Evolutionary conservation across 2,329 filamentous ascomycete species (phyloP), one percentile per base, ranked within the genome.

Genomic region (Nemania serpens): DNA sequence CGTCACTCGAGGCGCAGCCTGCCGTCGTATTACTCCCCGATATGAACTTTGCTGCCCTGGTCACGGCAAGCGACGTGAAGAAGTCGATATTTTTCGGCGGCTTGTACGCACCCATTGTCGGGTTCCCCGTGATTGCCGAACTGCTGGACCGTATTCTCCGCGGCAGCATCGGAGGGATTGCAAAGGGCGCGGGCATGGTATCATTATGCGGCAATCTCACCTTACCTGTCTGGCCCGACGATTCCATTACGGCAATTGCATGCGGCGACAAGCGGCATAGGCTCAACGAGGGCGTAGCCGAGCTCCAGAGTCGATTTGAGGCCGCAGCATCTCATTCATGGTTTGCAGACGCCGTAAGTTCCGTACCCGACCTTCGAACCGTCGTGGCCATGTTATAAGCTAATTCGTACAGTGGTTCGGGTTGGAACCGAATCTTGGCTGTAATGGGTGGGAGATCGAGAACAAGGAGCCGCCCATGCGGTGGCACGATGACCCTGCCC

Each of bases 41-140:
- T 13, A 61, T 57, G 2, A 75, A 73, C 17, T 54, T 77, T 20
- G 76, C 75, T 5, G 67, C 73, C 22, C 59, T 81, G 37, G 43
- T 81, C 29, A 75, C 78, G 6, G 73, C 75, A 37, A 70, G 69
- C 55, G 72, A 76, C 56, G 22, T 81, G 45, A 77, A 77, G 67
- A 54, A 55, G 47, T 43, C 75, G 6, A 70, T 79, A 29, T 78
- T 79, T 53, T 51, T 58, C 1, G 59, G 66, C 11, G 61, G 58
- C 2, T 39, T 79, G 2, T 79, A 79, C 59, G 17, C 64, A 2
- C 78, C 78, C 1, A 61, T 68, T 5, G 20, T 20, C 11, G 46
- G 36, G 0, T 77, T 77, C 48, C 74, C 76, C 4, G 1, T 57
- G 6, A 58, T 80, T 20, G 77, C 77, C 3, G 45, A 63, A 10